phyloP scores from a whole-genome alignment of 2,329 filamentous ascomycete genomes.

The Nigrospora oryzae region DNA sequence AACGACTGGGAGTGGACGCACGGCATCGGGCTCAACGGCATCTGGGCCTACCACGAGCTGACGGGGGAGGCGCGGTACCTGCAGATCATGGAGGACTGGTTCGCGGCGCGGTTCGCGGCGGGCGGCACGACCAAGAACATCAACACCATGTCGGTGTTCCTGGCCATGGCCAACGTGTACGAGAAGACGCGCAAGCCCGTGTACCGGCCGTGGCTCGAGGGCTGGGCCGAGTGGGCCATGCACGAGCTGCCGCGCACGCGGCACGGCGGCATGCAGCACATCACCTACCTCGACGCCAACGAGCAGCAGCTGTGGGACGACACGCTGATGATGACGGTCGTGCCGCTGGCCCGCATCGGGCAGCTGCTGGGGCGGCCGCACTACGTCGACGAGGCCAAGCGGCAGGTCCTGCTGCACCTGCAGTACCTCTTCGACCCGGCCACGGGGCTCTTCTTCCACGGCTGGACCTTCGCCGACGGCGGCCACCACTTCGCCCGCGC shows the following conservation, averaged over 20 bases:
- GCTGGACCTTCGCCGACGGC: conserved; percentile 67
- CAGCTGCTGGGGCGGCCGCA: conserved; percentile 59
- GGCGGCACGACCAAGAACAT: conserved; percentile 77
- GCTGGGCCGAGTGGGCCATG: conserved; percentile 79
- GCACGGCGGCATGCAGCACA: conserved; percentile 66
- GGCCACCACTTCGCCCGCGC: conserved; percentile 55
- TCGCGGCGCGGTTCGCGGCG: conserved; percentile 56
- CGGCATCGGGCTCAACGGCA: conserved; percentile 70
- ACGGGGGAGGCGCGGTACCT: conserved; percentile 55
- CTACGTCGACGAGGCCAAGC: conserved; percentile 70
- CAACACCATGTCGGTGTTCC: conserved; percentile 74
- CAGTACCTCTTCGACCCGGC: conserved; percentile 69
- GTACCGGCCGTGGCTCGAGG: conserved; percentile 70
- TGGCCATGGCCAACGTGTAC: conserved; percentile 71
- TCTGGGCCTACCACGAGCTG: conserved; percentile 74
- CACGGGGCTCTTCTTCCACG: conserved; percentile 72
- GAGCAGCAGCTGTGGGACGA: conserved; percentile 76
- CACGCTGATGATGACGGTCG: conserved; percentile 80
- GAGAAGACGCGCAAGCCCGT: conserved; percentile 61
- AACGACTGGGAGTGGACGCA: conserved; percentile 80
- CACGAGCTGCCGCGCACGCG: conserved; percentile 64
- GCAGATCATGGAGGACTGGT: conserved; percentile 66
- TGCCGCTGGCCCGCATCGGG: conserved; percentile 74
- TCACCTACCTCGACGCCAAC: conserved; percentile 65
- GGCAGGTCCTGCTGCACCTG: conserved; percentile 69